These are phyloP conservation scores for Telfairia occidentalis DNA, from an alignment of 331 rosid genomes.

Conservation along the genomic window DNA sequence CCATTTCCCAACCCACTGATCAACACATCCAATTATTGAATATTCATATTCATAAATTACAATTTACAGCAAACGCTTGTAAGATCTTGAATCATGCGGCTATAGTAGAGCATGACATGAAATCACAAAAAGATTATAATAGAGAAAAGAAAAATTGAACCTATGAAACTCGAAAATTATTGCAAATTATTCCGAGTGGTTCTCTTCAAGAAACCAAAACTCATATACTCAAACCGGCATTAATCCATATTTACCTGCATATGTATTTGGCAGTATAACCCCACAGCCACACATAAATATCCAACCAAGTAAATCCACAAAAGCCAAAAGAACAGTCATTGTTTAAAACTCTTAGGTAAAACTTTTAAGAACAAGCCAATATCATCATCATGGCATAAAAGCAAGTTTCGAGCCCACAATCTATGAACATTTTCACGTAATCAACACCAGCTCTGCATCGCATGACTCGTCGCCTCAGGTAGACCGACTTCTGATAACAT, in stretches of 20 bases:
- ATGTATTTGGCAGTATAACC: background rate
- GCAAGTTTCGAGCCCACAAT: conserved; percentile 3
- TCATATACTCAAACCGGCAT: conserved; percentile 5
- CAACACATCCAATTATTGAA: background rate
- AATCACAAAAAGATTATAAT: background rate
- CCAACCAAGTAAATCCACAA: background rate
- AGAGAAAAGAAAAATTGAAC: background rate
- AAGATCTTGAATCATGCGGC: background rate
- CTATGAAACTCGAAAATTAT: background rate
- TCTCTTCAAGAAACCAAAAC: background rate
- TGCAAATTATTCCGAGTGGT: background rate
- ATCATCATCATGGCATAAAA: background rate
- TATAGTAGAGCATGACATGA: background rate
- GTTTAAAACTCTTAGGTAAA: background rate
- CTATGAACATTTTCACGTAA: conserved; percentile 5
- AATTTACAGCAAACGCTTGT: background rate
- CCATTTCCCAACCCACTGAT: too few relatives aligned
- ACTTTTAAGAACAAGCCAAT: background rate
- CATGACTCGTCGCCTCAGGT: conserved; percentile 16
- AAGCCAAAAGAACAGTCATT: background rate
- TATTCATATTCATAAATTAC: background rate
- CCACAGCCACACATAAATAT: background rate
- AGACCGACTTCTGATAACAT: conserved; percentile 63
- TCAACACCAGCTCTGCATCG: background rate
- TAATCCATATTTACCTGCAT: background rate